These are phyloP conservation scores for Cyathus striatus DNA, from an alignment of 768 basidiomycete species.

Conservation along the genomic window DNA sequence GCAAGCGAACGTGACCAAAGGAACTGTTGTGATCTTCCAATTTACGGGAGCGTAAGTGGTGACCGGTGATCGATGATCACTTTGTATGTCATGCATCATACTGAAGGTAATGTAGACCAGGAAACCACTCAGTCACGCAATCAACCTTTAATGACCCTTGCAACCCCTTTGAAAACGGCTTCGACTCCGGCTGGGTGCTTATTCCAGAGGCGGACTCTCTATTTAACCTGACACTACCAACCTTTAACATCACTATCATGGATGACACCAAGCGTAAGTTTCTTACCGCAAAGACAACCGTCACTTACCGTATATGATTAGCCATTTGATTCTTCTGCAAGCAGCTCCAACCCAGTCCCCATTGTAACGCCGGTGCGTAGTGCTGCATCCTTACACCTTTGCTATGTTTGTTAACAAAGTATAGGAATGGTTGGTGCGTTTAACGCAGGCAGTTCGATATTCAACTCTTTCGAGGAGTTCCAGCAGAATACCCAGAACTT, in stretches of 20 bases:
- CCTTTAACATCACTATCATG: slow-evolving; percentile 49
- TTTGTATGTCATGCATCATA: background rate
- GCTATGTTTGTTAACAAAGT: background rate
- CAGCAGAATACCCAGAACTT: slow-evolving; percentile 22
- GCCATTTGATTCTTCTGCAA: slow-evolving; percentile 63
- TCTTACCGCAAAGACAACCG: background rate
- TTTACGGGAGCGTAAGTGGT: slow-evolving; percentile 38
- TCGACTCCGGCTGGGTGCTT: slow-evolving; percentile 49
- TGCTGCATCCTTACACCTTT: background rate
- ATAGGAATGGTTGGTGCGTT: slow-evolving; percentile 49
- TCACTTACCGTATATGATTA: slow-evolving; percentile 6
- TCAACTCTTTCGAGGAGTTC: slow-evolving; percentile 33
- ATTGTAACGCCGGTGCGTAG: slow-evolving; percentile 31
- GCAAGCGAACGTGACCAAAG: slow-evolving; percentile 33
- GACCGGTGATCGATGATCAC: too few species aligned
- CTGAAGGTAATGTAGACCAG: slow-evolving; percentile 25
- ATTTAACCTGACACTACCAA: too few species aligned
- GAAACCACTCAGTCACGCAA: slow-evolving; percentile 52
- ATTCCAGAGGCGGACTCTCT: slow-evolving; percentile 22
- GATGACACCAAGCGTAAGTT: slow-evolving; percentile 38
- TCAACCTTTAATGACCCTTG: slow-evolving; percentile 42
- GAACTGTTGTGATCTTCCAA: slow-evolving; percentile 43
- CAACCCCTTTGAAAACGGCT: slow-evolving; percentile 37
- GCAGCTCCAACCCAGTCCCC: slow-evolving; percentile 30
- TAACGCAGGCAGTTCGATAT: slow-evolving; percentile 39